Evolutionary conservation across 495 filamentous ascomycete genomes (phyloP), one percentile per base, ranked within the genome.

Genomic region (Aspergillus leporis): DNA sequence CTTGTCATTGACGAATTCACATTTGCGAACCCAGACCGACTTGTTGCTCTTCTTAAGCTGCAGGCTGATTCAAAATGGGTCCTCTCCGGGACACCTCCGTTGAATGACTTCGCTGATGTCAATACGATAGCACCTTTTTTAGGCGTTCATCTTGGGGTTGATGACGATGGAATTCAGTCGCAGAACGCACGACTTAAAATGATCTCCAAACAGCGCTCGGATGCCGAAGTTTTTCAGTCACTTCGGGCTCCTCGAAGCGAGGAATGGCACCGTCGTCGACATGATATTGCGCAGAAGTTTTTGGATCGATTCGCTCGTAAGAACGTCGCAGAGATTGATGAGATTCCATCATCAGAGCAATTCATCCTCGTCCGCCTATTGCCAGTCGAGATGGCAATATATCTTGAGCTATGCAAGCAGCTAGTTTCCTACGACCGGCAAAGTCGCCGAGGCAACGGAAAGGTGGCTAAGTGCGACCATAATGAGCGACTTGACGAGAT

Each of bases 1-100:
- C 61, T 90, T 14, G 76, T 91, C 4, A 78, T 89, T 46, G 88
- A 91, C 63, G 88, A 91, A 54, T 90, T 83, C 67, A 83, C 85
- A 1, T 87, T 88, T 61, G 67, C 78, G 36, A 71, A 78, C 14
- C 61, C 72, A 21, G 61, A 73, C 6, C 63, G 69, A 38, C 66
- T 69, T 25, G 51, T 61, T 0, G 56, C 70, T 5, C 54, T 84
- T 5, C 56, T 67, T 2, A 61, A 64, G 0, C 54, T 85, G 0
- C 58, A 76, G 6, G 78, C 83, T 25, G 71, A 74, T 47, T 80
- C 81, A 10, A 83, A 81, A 55, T 91, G 88, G 88, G 73, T 88
- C 22, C 69, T 91, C 0, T 90, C 87, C 0, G 88, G 83, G 3
- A 91, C 88, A 1, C 88, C 87, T 0, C 75, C 75, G 1, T 66